Conservation (phyloP, 495 filamentous ascomycete genomes). For the Oidiodendron maius region DNA sequence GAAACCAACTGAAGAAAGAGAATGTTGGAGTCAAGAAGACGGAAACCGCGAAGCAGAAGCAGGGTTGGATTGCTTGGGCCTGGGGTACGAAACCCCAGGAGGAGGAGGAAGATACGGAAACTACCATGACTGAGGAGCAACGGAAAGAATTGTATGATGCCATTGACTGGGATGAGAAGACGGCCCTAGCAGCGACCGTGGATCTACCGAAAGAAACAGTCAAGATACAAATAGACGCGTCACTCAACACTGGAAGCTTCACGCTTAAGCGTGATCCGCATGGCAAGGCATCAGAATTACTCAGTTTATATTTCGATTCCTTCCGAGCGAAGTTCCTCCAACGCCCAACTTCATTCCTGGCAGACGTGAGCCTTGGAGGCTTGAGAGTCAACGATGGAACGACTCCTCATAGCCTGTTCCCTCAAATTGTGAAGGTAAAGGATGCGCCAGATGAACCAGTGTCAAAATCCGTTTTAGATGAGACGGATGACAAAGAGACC, state of each 20-base stretch:
- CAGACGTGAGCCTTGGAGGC: conserved; percentile 83
- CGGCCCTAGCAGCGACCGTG: conserved; percentile 75
- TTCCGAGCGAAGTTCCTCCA: conserved; percentile 86
- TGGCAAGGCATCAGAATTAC: conserved; percentile 66
- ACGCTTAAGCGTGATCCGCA: conserved; percentile 87
- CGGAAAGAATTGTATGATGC: conserved; percentile 94
- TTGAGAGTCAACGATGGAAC: conserved; percentile 94
- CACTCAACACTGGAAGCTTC: conserved; percentile 87
- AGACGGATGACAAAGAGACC: conserved; percentile 33
- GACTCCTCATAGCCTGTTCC: conserved; percentile 80
- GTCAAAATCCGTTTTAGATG: conserved; percentile 50
- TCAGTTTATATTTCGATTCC: conserved; percentile 87
- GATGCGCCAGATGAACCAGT: conserved; percentile 58
- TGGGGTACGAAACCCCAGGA: conserved; percentile 73
- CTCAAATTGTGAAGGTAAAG: conserved; percentile 92
- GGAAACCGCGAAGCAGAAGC: conserved; percentile 45
- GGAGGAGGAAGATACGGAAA: conserved; percentile 59
- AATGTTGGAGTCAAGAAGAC: conserved; percentile 71
- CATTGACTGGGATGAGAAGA: conserved; percentile 98
- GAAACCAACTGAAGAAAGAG: conserved; percentile 92
- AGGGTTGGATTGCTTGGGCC: conserved; percentile 80
- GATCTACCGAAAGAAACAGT: conserved; percentile 85
- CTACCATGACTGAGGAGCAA: conserved; percentile 87
- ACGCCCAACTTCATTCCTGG: conserved; percentile 81
- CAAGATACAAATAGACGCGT: conserved; percentile 86